phyloP scores from a whole-genome alignment of 2,329 filamentous ascomycete genomes.

The Coniella lustricola region DNA sequence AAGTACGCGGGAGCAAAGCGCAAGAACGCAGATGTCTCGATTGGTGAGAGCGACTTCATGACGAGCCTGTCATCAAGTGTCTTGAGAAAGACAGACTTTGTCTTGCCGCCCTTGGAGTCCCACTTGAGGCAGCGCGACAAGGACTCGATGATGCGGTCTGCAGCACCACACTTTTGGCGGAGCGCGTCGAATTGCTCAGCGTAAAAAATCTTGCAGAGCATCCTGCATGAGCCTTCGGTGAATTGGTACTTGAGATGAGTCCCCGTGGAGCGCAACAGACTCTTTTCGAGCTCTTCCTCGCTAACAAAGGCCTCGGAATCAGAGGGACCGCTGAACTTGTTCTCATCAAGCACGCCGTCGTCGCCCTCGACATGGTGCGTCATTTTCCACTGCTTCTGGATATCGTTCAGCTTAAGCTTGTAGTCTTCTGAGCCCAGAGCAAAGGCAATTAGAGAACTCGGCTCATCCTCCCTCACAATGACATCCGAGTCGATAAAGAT shows the following conservation, averaged over 20 bases:
- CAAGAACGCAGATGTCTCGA: conserved; percentile 90
- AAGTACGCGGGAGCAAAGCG: conserved; percentile 97
- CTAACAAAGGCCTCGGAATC: conserved; percentile 38
- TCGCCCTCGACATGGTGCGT: conserved; percentile 32
- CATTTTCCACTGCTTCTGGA: conserved; percentile 46
- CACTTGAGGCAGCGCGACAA: conserved; percentile 93
- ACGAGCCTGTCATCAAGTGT: conserved; percentile 92
- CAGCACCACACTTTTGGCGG: conserved; percentile 83
- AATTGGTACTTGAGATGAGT: conserved; percentile 97
- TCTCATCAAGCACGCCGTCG: conserved; percentile 22
- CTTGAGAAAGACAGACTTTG: conserved; percentile 94
- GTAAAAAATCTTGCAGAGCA: conserved; percentile 98
- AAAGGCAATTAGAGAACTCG: conserved; percentile 91
- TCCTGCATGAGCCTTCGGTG: conserved; percentile 83
- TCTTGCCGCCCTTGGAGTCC: conserved; percentile 97
- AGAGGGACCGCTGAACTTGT: conserved; percentile 25
- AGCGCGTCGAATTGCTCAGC: conserved; percentile 96
- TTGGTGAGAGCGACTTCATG: conserved; percentile 80
- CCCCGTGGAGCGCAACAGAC: conserved; percentile 74
- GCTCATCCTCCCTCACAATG: conserved; percentile 94
- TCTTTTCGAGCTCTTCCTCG: conserved; percentile 75
- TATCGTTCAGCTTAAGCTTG: conserved; percentile 65
- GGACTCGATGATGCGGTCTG: conserved; percentile 90
- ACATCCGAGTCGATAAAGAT: conserved; percentile 97
- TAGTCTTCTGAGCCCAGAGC: conserved; percentile 86